These are phyloP conservation scores for Jamesozyma hellenica DNA, from an alignment of 805 yeast genomes.

Conservation along the genomic window DNA sequence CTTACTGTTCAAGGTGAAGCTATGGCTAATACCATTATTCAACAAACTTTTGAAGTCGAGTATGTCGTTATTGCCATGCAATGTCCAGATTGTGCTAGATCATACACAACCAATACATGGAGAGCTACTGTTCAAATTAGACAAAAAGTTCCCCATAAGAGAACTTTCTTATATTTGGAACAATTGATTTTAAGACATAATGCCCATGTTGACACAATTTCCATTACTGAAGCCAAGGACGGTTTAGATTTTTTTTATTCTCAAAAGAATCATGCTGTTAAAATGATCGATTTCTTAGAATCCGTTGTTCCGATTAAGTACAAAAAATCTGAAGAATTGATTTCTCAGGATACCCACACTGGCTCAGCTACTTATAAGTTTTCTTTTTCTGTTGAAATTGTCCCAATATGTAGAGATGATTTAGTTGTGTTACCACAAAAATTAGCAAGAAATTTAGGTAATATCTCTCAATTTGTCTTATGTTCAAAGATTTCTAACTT, in stretches of 20 bases:
- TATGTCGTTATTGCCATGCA: constrained; percentile 90
- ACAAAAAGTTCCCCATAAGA: constrained; percentile 93
- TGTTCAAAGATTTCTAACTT: constrained; percentile 79
- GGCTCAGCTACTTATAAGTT: constrained; percentile 84
- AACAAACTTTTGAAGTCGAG: constrained; percentile 91
- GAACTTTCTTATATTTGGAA: constrained; percentile 91
- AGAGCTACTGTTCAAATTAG: constrained; percentile 95
- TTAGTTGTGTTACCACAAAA: constrained; percentile 83
- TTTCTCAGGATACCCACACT: constrained; percentile 85
- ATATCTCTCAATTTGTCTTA: constrained; percentile 67
- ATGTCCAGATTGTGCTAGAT: constrained; percentile 97
- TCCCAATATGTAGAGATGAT: constrained; percentile 95
- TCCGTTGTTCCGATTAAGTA: constrained; percentile 77
- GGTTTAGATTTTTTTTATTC: constrained; percentile 92
- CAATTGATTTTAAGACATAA: constrained; percentile 87
- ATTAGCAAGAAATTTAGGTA: constrained; percentile 74
- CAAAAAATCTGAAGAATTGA: constrained; percentile 82
- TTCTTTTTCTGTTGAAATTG: constrained; percentile 85
- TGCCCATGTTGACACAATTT: constrained; percentile 88
- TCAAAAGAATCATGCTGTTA: constrained; percentile 81
- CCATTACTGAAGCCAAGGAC: constrained; percentile 85
- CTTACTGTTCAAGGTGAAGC: constrained; percentile 96
- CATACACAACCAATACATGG: constrained; percentile 96
- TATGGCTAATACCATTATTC: constrained; percentile 79
- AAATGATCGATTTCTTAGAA: constrained; percentile 82